A percentile compares a stretch with the other conserved stretches of the same genome.
Evolutionary conservation across 345 rosid species (phyloP).

Genomic region (Gossypium anomalum): DNA sequence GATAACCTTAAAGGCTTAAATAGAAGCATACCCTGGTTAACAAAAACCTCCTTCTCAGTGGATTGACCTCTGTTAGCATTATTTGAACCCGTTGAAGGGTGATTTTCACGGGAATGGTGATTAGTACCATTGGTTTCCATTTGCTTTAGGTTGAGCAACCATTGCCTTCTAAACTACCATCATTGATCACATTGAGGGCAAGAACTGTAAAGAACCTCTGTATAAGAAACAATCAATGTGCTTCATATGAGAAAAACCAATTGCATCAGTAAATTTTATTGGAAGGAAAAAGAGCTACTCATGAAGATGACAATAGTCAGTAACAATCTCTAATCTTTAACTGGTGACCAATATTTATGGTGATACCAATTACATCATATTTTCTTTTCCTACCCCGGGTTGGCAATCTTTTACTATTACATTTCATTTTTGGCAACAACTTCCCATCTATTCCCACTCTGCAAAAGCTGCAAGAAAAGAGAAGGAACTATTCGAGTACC

Average conservation of each 20-base stretch:
- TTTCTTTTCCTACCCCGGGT: not conserved
- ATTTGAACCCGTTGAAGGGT: slow-evolving; percentile 3
- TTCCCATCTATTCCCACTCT: not conserved
- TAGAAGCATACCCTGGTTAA: slow-evolving; percentile 26
- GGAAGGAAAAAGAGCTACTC: not conserved
- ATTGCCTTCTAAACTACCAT: slow-evolving; percentile 20
- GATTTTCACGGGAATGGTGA: slow-evolving; percentile 20
- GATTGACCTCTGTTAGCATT: slow-evolving; percentile 15
- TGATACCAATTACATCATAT: not conserved
- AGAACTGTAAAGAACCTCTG: slow-evolving; percentile 1
- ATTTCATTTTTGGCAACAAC: not conserved
- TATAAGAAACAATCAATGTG: not conserved
- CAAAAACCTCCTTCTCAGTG: slow-evolving; percentile 20
- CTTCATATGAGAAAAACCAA: slow-evolving; percentile 4
- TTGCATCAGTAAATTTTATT: not conserved
- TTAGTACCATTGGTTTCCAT: slow-evolving; percentile 25
- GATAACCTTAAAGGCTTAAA: slow-evolving; percentile 2
- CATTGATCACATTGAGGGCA: not conserved
- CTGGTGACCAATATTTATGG: not conserved
- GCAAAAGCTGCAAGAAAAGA: not conserved
- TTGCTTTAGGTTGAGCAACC: slow-evolving; percentile 15
- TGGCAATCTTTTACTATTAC: not conserved
- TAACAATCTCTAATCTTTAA: not conserved
- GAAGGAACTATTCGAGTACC: not conserved
- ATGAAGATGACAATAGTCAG: not conserved